Evolutionary conservation across 805 yeast genomes (phyloP).

Genomic region (Pichia thaimueangensis): DNA sequence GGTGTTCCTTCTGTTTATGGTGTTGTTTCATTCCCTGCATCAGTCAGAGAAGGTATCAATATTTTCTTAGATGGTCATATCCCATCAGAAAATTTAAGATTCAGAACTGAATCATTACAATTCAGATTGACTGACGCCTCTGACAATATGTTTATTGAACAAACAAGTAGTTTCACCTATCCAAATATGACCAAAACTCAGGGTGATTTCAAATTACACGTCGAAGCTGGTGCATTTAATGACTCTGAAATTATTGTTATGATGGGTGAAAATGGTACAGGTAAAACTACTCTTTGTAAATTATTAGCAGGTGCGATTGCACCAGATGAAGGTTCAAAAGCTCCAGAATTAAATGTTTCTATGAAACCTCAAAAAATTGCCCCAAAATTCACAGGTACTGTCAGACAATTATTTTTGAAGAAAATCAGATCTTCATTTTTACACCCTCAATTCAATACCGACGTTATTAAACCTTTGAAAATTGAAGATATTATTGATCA

Average conservation of each 20-base stretch:
- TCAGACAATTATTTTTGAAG: constrained; percentile 93
- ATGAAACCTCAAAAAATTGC: constrained; percentile 99
- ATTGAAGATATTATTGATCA: constrained; percentile 94
- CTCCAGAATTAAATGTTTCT: constrained; percentile 85
- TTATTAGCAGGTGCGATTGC: constrained; percentile 87
- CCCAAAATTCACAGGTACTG: constrained; percentile 98
- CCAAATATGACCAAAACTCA: constrained; percentile 84
- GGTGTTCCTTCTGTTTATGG: constrained; percentile 99
- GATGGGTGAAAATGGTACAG: constrained; percentile 99
- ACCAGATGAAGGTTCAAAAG: constrained; percentile 74
- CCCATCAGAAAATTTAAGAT: constrained; percentile 93
- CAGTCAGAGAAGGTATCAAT: constrained; percentile 98
- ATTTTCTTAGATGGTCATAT: constrained; percentile 97
- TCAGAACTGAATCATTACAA: constrained; percentile 92
- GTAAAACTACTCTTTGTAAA: constrained; percentile 96
- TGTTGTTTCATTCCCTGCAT: constrained; percentile 93
- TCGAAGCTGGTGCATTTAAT: constrained; percentile 85
- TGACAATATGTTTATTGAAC: constrained; percentile 69
- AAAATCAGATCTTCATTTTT: constrained; percentile 91
- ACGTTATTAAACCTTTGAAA: constrained; percentile 90
- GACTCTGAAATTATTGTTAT: constrained; percentile 95
- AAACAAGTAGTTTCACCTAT: constrained; percentile 68
- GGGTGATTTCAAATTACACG: constrained; percentile 86
- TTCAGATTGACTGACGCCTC: constrained; percentile 88
- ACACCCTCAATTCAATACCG: constrained; percentile 97